These are phyloP conservation scores for Zoysia matrella DNA, from an alignment of 202 grass and related monocot genomes.

Conservation along the genomic window DNA sequence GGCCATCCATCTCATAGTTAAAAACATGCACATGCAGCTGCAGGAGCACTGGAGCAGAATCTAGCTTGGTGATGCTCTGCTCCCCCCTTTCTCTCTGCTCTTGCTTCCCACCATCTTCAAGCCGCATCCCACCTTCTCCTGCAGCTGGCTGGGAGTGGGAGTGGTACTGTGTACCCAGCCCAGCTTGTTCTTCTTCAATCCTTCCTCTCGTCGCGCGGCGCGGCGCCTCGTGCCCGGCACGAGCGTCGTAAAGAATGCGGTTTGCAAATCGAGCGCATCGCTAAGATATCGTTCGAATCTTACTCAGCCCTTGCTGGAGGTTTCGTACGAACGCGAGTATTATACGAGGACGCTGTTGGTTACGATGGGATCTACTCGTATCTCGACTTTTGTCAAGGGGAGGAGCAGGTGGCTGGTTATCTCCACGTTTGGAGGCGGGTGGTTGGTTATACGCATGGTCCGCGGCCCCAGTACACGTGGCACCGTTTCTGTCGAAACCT, in stretches of 20 bases:
- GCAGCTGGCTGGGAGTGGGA: neutral
- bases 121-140: neutral
- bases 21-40: constrained; percentile 26
- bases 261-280: neutral
- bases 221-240: no score
- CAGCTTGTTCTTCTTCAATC: neutral
- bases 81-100: neutral
- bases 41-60: neutral
- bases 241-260: neutral
- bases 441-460: constrained; percentile 39
- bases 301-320: neutral
- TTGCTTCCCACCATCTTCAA: constrained; percentile 14
- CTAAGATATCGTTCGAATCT: neutral
- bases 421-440: constrained; percentile 40
- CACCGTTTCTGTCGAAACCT: neutral
- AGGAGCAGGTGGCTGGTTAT: neutral
- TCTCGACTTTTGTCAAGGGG: neutral
- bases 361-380: constrained; percentile 7
- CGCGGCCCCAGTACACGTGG: constrained; percentile 39
- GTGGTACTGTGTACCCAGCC: neutral
- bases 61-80: neutral
- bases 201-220: neutral
- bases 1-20: constrained; percentile 1
- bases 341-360: neutral
- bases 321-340: neutral